These are phyloP conservation scores for Chaetoceros muelleri DNA, from an alignment of 108 stramenopile species.

Conservation along the genomic window DNA sequence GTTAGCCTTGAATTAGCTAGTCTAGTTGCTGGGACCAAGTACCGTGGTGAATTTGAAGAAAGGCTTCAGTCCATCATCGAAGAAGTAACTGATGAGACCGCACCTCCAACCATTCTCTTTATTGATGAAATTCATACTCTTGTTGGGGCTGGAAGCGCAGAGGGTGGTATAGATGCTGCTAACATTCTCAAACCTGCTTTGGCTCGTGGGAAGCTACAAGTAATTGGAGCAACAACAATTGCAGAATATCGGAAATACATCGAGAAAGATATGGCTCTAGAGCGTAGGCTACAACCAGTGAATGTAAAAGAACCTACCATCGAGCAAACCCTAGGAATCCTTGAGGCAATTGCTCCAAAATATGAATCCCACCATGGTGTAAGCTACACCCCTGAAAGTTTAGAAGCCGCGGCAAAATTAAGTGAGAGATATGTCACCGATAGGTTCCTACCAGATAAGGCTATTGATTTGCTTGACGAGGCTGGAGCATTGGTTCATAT, in stretches of 20 bases:
- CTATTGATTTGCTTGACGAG: conserved; percentile 94
- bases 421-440: conserved; percentile 71
- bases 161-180: conserved; percentile 86
- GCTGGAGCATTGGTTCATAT: conserved; percentile 89
- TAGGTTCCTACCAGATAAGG: conserved; percentile 82
- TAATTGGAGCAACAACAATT: conserved; percentile 88
- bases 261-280: conserved; percentile 87
- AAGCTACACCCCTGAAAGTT: conserved; percentile 40
- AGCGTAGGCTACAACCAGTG: conserved; percentile 81
- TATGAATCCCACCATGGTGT: conserved; percentile 75
- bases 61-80: conserved; percentile 68
- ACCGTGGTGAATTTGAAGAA: conserved; percentile 85
- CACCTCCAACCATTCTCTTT: conserved; percentile 80
- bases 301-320: conserved; percentile 75
- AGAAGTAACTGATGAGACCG: conserved; percentile 66
- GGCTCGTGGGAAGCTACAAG: conserved; percentile 67
- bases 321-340: conserved; percentile 61
- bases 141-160: conserved; percentile 54
- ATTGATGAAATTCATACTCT: conserved; percentile 53
- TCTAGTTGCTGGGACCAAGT: conserved; percentile 83
- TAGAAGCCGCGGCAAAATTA: conserved; percentile 56
- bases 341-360: conserved; percentile 48
- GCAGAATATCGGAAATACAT: conserved; percentile 87
- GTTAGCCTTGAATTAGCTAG: conserved; percentile 66
- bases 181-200: conserved; percentile 89